phyloP scores from a whole-genome alignment of 2,329 filamentous ascomycete species.

The Calycina herbarum region DNA sequence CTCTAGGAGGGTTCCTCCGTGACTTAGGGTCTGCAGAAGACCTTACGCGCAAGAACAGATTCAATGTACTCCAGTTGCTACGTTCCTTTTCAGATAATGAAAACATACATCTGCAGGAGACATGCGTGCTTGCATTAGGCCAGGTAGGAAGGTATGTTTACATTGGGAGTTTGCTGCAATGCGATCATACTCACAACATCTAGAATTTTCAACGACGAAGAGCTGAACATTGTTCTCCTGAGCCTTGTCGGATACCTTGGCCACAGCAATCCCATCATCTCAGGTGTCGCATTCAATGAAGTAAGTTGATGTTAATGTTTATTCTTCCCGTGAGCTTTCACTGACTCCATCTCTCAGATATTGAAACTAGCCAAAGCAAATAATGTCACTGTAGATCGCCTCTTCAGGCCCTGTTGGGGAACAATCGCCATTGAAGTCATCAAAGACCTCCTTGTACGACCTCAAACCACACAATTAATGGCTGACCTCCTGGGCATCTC shows the following conservation, averaged over 20 bases:
- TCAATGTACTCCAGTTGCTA: constrained; percentile 69
- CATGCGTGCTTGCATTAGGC: constrained; percentile 82
- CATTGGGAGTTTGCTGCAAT: neutral
- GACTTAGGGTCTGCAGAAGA: constrained; percentile 44
- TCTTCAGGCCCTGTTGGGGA: constrained; percentile 88
- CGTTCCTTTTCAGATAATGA: constrained; percentile 70
- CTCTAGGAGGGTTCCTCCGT: constrained; percentile 65
- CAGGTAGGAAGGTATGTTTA: constrained; percentile 68
- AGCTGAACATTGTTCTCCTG: constrained; percentile 82
- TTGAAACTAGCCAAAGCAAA: constrained; percentile 69
- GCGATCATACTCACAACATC: constrained; percentile 14
- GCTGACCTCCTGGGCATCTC: constrained; percentile 79
- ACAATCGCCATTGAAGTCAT: constrained; percentile 79
- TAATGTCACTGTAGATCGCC: constrained; percentile 59
- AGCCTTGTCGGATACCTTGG: constrained; percentile 85
- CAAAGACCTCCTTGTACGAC: constrained; percentile 75
- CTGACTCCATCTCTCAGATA: constrained; percentile 47
- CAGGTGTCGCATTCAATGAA: constrained; percentile 80
- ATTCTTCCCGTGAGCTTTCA: neutral
- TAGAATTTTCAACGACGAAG: constrained; percentile 72
- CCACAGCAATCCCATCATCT: constrained; percentile 76
- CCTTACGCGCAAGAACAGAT: constrained; percentile 62
- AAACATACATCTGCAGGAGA: constrained; percentile 71
- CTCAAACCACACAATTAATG: constrained; percentile 78
- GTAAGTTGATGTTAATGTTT: constrained; percentile 43